phyloP scores from a whole-genome alignment of 2,329 filamentous ascomycete genomes.

The Lecanicillium sp. region DNA sequence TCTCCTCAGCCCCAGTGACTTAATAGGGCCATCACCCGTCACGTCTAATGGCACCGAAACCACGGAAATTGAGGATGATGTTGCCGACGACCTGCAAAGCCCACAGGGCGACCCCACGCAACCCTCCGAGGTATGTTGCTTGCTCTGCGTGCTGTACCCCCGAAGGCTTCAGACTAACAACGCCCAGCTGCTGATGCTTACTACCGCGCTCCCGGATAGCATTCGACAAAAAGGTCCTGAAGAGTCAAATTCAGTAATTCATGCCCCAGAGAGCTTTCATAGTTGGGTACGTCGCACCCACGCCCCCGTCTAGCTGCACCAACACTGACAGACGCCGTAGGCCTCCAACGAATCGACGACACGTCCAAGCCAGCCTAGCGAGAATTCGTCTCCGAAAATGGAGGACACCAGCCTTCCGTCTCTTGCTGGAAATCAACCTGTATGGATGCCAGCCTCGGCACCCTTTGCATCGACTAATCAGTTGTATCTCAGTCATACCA shows the following conservation, averaged over 20 bases:
- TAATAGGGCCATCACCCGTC: slow-evolving; percentile 75
- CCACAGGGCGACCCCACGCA: slow-evolving; percentile 17
- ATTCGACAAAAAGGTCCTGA: slow-evolving; percentile 59
- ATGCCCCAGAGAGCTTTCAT: slow-evolving; percentile 77
- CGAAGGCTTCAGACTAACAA: slow-evolving; percentile 13
- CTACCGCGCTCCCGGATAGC: slow-evolving; percentile 51
- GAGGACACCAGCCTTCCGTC: slow-evolving; percentile 29
- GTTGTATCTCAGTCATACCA: slow-evolving; percentile 27
- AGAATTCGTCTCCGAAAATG: slow-evolving; percentile 32
- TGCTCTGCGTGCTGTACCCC: too few relatives aligned
- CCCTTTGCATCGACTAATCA: background rate
- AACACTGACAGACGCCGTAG: slow-evolving; percentile 28
- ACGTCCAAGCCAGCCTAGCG: slow-evolving; percentile 29
- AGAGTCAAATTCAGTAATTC: slow-evolving; percentile 83
- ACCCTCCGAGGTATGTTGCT: slow-evolving; percentile 33
- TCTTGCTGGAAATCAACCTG: slow-evolving; percentile 18
- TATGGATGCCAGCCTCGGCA: background rate
- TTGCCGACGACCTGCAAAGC: slow-evolving; percentile 51
- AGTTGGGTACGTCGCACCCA: slow-evolving; percentile 57
- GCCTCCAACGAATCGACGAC: slow-evolving; percentile 34
- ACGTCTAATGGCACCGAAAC: slow-evolving; percentile 79
- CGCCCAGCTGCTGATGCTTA: slow-evolving; percentile 45
- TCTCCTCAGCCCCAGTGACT: slow-evolving; percentile 57
- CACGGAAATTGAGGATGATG: slow-evolving; percentile 79
- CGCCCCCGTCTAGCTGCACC: background rate